Conservation (phyloP, 1,284 basidiomycete genomes). For the Rhodotorula sp. region DNA sequence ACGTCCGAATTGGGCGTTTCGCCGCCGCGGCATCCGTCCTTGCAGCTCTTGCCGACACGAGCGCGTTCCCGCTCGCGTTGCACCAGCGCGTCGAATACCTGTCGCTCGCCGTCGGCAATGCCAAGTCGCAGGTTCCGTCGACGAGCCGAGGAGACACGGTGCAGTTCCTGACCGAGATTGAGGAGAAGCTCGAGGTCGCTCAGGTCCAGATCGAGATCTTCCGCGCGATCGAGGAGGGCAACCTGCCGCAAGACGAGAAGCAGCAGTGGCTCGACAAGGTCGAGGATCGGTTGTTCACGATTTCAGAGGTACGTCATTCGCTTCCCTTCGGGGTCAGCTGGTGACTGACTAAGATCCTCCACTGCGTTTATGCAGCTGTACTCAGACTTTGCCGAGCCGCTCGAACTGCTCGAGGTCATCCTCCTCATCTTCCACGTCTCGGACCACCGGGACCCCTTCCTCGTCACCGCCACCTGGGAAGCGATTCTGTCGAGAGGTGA, state of each 20-base stretch:
- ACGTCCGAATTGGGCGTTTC: conserved; percentile 84
- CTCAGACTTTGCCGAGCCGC: conserved; percentile 81
- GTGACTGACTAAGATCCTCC: neutral
- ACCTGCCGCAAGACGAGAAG: conserved; percentile 55
- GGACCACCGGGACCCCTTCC: conserved; percentile 78
- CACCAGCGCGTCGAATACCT: conserved; percentile 79
- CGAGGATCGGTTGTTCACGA: conserved; percentile 52
- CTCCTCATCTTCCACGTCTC: conserved; percentile 90
- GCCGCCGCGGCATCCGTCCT: conserved; percentile 83
- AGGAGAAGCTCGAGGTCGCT: conserved; percentile 95
- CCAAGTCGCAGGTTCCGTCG: conserved; percentile 79
- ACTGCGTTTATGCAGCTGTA: conserved; percentile 59
- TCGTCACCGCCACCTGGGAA: conserved; percentile 84
- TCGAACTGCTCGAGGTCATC: conserved; percentile 78
- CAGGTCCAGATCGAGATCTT: conserved; percentile 87
- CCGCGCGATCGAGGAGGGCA: conserved; percentile 49
- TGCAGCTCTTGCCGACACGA: conserved; percentile 79
- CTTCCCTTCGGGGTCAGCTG: neutral
- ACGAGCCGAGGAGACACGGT: conserved; percentile 69
- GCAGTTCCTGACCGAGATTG: conserved; percentile 84
- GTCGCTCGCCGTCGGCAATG: conserved; percentile 89
- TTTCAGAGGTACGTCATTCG: conserved; percentile 49
- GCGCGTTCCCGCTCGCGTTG: conserved; percentile 59
- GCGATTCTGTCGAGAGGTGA: conserved; percentile 72
- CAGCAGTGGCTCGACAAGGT: conserved; percentile 63